Base-by-base conservation (phyloP, 768 basidiomycete species). In the Amanita subjunquillea region DNA sequence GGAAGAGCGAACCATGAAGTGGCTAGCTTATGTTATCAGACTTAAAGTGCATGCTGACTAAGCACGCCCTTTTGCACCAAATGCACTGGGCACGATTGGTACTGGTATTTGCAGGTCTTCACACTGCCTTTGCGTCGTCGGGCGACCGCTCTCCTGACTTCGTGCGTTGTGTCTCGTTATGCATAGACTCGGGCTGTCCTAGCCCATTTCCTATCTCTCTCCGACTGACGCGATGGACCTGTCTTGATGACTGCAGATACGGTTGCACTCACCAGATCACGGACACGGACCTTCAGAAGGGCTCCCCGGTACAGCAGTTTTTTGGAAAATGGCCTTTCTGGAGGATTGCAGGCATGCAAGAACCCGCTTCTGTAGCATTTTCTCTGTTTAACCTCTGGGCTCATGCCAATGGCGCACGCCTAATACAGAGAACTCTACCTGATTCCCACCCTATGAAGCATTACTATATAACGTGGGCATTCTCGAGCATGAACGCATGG, bases 321-420 rank as follows among this genome's bases (percentile, higher is more conserved):
- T 80, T 91, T 60, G 96, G 95, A 13, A 98, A 98, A 71, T 98
- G 95, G 95, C 91, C 94, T 0, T 98, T 99, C 65, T 87, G 83
- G 79, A 77, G 94, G 29, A 70, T 87, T 20, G 69, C 73, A n/a
- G 91, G 93, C 29, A 85, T 91, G 66, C 95, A 98, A 62, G 95
- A 99, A 67, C 94, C 95, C 5, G 86, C 93, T 6, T 89, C 90
- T 2, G 93, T 96, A 54, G 67, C 79, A 34, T 96, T 97, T 70
- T 93, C 90, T 12, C 60, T 96, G n/a, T 69, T 83, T 54, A 98
- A 99, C 65, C 71, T 95, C 39, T 80, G 74, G 71, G 78, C 75
- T 39, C 93, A 99, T 66, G 67, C 72, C 1, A 68, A 69, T 49
- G 93, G 93, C 1, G 71, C 73, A 6, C 61, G 61, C 12, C 71